Percentiles rank a stretch among this genome's conserved stretches.
phyloP scores from a whole-genome alignment of 106 monocot genomes.

The Xerophyta viscosa region DNA sequence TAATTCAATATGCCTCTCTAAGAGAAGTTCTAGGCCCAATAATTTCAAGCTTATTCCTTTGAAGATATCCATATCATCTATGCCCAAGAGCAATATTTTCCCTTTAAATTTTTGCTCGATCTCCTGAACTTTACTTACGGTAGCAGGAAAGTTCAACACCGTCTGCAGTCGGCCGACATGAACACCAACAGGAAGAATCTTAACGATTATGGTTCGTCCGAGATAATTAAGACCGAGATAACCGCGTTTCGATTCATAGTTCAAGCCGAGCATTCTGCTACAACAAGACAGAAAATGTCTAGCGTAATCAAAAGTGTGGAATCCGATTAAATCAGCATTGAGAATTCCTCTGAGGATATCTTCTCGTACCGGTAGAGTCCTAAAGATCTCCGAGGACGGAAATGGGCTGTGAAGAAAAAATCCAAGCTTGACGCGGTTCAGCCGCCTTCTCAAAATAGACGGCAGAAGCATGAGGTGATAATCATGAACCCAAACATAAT shows the following conservation, averaged over 20 bases:
- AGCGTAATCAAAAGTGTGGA: conserved; percentile 90
- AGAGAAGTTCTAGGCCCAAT: conserved; percentile 25
- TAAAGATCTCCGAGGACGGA: conserved; percentile 79
- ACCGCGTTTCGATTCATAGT: conserved; percentile 69
- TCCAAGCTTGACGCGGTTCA: conserved; percentile 53
- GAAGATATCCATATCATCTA: conserved; percentile 37
- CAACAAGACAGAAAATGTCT: conserved; percentile 85
- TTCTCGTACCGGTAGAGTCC: conserved; percentile 66
- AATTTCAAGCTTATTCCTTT: conserved; percentile 37
- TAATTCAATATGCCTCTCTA: conserved; percentile 7
- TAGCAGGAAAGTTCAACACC: conserved; percentile 8
- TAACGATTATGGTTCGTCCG: conserved; percentile 27
- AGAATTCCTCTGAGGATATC: conserved; percentile 66
- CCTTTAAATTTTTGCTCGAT: conserved; percentile 19
- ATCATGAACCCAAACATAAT: conserved; percentile 88
- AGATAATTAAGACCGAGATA: conserved; percentile 74
- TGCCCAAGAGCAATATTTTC: conserved; percentile 24
- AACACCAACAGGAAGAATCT: conserved; percentile 35
- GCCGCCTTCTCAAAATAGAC: conserved; percentile 51
- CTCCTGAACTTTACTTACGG: conserved; percentile 9
- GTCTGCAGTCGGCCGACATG: conserved; percentile 25
- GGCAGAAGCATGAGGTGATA: conserved; percentile 89
- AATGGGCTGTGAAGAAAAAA: conserved; percentile 86
- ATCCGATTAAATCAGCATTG: conserved; percentile 76
- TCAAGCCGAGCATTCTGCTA: conserved; percentile 62